phyloP scores from a whole-genome alignment of 164 flowering plant genomes.

The Cinnamomum micranthum region DNA sequence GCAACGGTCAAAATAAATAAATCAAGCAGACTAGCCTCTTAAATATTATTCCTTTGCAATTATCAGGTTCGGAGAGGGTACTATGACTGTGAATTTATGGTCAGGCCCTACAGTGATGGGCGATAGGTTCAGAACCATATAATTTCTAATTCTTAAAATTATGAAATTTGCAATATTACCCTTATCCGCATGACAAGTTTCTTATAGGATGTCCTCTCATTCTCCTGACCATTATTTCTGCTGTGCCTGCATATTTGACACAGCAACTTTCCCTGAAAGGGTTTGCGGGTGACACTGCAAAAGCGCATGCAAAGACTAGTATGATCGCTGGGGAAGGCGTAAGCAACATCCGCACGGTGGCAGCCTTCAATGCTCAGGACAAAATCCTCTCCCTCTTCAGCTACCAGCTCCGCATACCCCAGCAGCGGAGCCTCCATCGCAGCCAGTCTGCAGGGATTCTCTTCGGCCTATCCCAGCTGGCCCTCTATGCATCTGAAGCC shows the following conservation, averaged over 20 bases:
- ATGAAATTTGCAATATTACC: too few species aligned
- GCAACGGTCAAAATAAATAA: too few species aligned
- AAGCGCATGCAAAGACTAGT: conserved; percentile 96
- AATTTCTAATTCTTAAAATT: too few species aligned
- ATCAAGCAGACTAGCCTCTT: too few species aligned
- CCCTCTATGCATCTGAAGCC: conserved; percentile 84
- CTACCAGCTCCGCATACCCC: conserved; percentile 74
- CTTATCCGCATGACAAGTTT: too few species aligned
- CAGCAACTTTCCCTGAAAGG: conserved; percentile 98
- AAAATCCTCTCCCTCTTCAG: conserved; percentile 78
- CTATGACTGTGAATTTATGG: too few species aligned
- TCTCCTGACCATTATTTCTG: conserved; percentile 4
- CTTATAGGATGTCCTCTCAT: too few species aligned
- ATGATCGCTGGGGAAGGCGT: conserved; percentile 99
- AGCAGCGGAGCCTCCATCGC: conserved; percentile 55
- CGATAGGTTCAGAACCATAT: too few species aligned
- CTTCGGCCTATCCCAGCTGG: conserved; percentile 93
- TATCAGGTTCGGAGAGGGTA: too few species aligned
- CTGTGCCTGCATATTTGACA: conserved; percentile 5
- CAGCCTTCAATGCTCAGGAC: conserved; percentile 93
- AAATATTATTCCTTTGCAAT: too few species aligned
- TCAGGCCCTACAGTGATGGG: too few species aligned
- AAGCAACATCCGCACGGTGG: conserved; percentile 95
- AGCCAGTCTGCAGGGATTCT: conserved; percentile 77
- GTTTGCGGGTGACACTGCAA: conserved; percentile 97